Evolutionary conservation across 805 yeast genomes (phyloP).

Genomic region (Cyberlindnera euphorbiae): DNA sequence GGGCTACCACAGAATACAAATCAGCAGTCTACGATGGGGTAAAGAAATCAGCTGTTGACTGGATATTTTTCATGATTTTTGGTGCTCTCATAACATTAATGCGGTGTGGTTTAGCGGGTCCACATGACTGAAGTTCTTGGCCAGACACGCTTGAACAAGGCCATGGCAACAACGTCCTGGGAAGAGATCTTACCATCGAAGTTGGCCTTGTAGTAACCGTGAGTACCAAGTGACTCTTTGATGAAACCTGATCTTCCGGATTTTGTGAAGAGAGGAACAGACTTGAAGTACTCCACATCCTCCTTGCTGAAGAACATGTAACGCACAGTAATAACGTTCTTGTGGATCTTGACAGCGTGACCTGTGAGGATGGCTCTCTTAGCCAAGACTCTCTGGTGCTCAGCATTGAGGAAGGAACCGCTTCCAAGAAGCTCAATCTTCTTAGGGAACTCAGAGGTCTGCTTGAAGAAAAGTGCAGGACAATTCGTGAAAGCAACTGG

Average conservation of each 20-base stretch:
- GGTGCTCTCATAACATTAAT: no score
- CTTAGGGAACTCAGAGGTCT: conserved; percentile 39
- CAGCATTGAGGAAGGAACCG: conserved; percentile 85
- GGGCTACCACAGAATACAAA: conserved; percentile 1
- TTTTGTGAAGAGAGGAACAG: conserved; percentile 88
- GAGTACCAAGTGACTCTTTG: conserved; percentile 95
- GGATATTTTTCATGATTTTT: no score
- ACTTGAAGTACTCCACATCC: conserved; percentile 85
- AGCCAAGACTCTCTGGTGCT: conserved; percentile 77
- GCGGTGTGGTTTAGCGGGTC: conserved; percentile 18
- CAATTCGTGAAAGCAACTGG: conserved; percentile 82
- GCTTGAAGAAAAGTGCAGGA: conserved; percentile 80
- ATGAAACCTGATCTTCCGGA: conserved; percentile 92
- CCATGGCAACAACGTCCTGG: conserved; percentile 92
- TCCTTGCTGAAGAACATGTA: conserved; percentile 95
- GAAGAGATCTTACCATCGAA: conserved; percentile 88
- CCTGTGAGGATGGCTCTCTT: conserved; percentile 91
- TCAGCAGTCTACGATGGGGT: not conserved
- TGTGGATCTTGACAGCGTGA: conserved; percentile 92
- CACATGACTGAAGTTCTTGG: conserved; percentile 48
- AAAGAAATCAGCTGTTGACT: conserved; percentile 3
- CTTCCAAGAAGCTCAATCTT: conserved; percentile 72
- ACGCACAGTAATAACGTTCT: conserved; percentile 83
- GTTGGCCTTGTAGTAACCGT: conserved; percentile 94
- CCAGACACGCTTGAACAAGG: conserved; percentile 91